Conservation (phyloP, 148 eudicot species). For the Nepenthes mirabilis region DNA sequence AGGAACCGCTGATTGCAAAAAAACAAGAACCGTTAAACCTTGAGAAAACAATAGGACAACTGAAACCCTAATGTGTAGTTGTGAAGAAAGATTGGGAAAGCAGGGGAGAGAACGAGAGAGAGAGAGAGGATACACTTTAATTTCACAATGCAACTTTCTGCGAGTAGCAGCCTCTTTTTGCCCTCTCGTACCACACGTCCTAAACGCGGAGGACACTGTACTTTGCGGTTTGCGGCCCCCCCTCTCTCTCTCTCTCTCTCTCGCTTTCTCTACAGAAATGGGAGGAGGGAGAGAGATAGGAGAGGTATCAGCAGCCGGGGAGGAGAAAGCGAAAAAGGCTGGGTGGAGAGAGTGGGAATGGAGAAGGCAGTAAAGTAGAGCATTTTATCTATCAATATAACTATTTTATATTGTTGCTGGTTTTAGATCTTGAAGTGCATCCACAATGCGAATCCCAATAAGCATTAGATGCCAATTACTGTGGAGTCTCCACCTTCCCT, state of each 20-base stretch:
- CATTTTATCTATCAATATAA: background rate
- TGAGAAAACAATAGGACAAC: background rate
- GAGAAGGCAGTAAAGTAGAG: slow-evolving; percentile 1
- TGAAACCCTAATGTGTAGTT: slow-evolving; percentile 7
- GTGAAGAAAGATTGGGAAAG: slow-evolving; percentile 4
- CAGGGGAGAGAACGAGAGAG: slow-evolving; percentile 5
- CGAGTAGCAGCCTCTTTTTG: background rate
- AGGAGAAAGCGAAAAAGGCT: background rate
- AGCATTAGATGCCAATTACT: slow-evolving; percentile 54
- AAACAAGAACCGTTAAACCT: background rate
- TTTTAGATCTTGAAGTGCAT: slow-evolving; percentile 42
- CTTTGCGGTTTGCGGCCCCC: slow-evolving; percentile 14
- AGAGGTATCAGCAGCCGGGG: background rate
- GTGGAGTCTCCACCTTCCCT: slow-evolving; percentile 18
- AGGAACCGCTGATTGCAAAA: background rate
- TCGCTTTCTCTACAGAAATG: slow-evolving; percentile 8
- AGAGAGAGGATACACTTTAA: background rate
- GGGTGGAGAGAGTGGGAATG: background rate
- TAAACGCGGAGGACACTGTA: too few relatives aligned
- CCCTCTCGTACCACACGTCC: background rate
- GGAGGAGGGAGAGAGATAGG: background rate
- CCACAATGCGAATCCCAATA: slow-evolving; percentile 51
- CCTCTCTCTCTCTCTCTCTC: slow-evolving; percentile 19
- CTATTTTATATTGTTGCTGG: slow-evolving; percentile 3
- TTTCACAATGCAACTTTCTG: slow-evolving; percentile 21